Conservation (phyloP, 805 yeast species). For the Nakazawaea wickerhamii region DNA sequence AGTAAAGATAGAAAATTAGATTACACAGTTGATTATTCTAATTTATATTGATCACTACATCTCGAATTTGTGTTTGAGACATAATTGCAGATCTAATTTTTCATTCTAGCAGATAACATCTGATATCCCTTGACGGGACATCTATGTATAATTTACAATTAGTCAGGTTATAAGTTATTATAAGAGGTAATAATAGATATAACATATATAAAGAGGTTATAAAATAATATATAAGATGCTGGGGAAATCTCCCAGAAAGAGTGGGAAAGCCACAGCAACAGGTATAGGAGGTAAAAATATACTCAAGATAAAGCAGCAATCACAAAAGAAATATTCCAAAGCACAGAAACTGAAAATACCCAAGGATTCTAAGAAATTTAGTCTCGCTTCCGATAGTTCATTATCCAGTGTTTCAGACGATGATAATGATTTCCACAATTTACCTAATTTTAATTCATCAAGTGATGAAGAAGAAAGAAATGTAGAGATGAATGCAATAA, state of each 20-base stretch:
- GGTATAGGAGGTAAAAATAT: conserved; percentile 18
- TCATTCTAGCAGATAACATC: conserved; percentile 3
- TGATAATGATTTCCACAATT: conserved; percentile 18
- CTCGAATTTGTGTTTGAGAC: no score
- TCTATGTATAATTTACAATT: no score
- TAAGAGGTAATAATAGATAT: not conserved
- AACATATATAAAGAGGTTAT: not conserved
- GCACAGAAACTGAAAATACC: conserved; percentile 6
- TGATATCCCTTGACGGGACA: not conserved
- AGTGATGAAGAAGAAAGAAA: conserved; percentile 27
- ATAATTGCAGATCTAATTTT: conserved; percentile 1
- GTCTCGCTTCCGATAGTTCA: conserved; percentile 21
- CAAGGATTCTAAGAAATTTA: conserved; percentile 19
- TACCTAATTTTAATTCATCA: conserved; percentile 24
- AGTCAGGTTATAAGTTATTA: no score
- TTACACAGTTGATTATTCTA: no score
- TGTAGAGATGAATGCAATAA: conserved; percentile 20
- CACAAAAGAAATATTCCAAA: conserved; percentile 23
- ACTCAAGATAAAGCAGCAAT: conserved; percentile 24
- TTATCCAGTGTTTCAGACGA: conserved; percentile 17
- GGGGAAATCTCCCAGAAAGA: conserved; percentile 28
- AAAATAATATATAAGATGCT: conserved; percentile 12
- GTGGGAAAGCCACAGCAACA: conserved; percentile 15
- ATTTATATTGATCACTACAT: no score
- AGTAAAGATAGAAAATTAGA: no score